Evolutionary conservation across 257 asterid genomes (phyloP), one percentile per base, ranked within the genome.

Genomic region (Craterostigma plantagineum): DNA sequence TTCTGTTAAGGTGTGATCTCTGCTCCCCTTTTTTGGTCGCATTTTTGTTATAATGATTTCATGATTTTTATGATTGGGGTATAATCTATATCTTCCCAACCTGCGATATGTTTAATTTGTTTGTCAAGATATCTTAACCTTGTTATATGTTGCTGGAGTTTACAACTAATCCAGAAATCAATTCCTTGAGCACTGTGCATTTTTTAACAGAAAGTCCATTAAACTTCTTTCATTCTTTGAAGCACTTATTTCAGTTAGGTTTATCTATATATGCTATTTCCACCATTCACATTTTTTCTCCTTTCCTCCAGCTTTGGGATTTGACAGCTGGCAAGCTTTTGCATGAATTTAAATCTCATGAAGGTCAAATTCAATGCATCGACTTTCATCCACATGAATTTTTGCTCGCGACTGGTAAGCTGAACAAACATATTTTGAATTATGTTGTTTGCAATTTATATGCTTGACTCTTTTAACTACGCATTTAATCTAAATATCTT

Each of bases 341-440:
- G 76, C 98, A 87, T 51, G 98, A 87, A 7, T 79, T 87, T 59
- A 87, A 87, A 70, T 55, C 66, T 63, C 98, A 87, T 18, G 98
- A 87, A 52, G 95, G 98, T 53, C 93, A 87, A 62, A 50, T 87
- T 49, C 91, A 79, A 51, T 76, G 93, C 77, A 87, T 87, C 45
- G 98, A 82, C 58, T 87, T 87, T 64, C 98, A 87, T 55, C 98
- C 98, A 18, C 79, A 87, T 36, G 98, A 87, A 57, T 87, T 82
- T 67, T 63, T 82, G 63, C 71, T 87, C 64, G 98, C 98, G 46
- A 87, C 98, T 82, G 98, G 98, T 87, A 55, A 34, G 73, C 35
- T 52, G 34, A 48, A 34, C 51, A 34, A 27, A 47, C 54, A 17
- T 38, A 23, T 33, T 45, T 14, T n/a, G 16, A 8, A 41, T 8